Conservation (phyloP, 2,329 filamentous ascomycete genomes). For the Tolypocladium amazonense region DNA sequence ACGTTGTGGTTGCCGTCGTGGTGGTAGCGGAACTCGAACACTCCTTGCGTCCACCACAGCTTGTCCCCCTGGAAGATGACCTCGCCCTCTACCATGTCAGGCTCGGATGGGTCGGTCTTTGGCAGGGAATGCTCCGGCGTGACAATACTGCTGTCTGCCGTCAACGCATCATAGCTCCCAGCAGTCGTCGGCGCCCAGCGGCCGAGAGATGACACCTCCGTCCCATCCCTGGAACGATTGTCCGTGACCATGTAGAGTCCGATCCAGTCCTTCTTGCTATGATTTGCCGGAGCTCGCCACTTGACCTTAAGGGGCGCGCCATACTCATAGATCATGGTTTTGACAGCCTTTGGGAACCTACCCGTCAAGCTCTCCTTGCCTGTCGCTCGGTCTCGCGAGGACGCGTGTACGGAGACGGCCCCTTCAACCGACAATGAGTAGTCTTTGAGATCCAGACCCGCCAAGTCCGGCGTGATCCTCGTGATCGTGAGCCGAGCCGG, state of each 20-base stretch:
- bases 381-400: constrained; percentile 48
- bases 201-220: constrained; percentile 74
- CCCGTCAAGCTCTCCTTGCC: constrained; percentile 65
- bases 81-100: constrained; percentile 62
- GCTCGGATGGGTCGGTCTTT: constrained; percentile 39
- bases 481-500: constrained; percentile 79
- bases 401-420: constrained; percentile 39
- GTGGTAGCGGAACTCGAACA: constrained; percentile 96
- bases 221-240: constrained; percentile 76
- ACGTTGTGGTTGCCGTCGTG: constrained; percentile 87
- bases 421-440: constrained; percentile 71
- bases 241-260: constrained; percentile 94
- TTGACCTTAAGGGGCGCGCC: constrained; percentile 80
- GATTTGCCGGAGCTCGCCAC: constrained; percentile 81
- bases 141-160: constrained; percentile 67
- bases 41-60: constrained; percentile 92
- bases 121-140: constrained; percentile 52
- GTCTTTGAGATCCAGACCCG: constrained; percentile 66
- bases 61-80: constrained; percentile 86
- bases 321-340: constrained; percentile 75
- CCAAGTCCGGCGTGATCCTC: constrained; percentile 66
- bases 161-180: constrained; percentile 64
- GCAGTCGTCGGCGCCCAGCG: constrained; percentile 78
- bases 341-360: constrained; percentile 57
- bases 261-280: constrained; percentile 89